A percentile compares a stretch with the other conserved stretches of the same genome.
Conservation (phyloP, 768 basidiomycete genomes). For the Trametes maxima region DNA sequence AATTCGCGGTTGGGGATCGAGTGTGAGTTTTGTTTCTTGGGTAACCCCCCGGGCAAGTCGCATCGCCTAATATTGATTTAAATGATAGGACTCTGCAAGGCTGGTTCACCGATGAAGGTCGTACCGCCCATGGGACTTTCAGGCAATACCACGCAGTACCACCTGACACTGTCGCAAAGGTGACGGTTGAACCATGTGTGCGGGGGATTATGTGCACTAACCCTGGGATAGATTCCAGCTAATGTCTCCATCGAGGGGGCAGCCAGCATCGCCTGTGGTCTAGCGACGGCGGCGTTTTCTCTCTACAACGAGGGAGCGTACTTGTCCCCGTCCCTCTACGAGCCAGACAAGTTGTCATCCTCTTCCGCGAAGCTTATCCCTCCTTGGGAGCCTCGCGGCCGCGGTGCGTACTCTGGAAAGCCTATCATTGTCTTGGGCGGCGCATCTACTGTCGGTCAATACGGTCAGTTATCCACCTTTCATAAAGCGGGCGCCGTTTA, state of each 20-base stretch:
- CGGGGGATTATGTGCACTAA: not conserved
- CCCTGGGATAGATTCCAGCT: slow-evolving; percentile 33
- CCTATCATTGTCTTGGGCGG: slow-evolving; percentile 37
- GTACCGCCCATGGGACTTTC: slow-evolving; percentile 10
- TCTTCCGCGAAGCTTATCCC: slow-evolving; percentile 16
- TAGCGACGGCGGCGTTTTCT: slow-evolving; percentile 40
- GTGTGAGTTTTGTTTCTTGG: slow-evolving; percentile 31
- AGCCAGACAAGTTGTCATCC: slow-evolving; percentile 20
- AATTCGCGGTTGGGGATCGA: slow-evolving; percentile 39
- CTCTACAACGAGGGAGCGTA: slow-evolving; percentile 31
- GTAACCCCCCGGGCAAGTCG: not conserved
- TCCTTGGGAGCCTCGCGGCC: slow-evolving; percentile 32
- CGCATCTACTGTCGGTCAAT: slow-evolving; percentile 33
- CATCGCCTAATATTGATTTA: too few relatives aligned
- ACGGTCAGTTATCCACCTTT: slow-evolving; percentile 19
- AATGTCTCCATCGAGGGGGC: slow-evolving; percentile 43
- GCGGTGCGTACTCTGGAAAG: slow-evolving; percentile 34
- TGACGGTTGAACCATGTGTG: not conserved
- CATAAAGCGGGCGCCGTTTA: not conserved
- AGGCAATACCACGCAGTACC: slow-evolving; percentile 33
- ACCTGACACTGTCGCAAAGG: slow-evolving; percentile 29
- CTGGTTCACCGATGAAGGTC: not conserved
- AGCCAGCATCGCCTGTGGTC: slow-evolving; percentile 40
- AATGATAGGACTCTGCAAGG: slow-evolving; percentile 7
- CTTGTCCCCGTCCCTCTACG: not conserved